Conservation (phyloP, 2,329 filamentous ascomycete genomes). For the Verticillium isaacii region DNA sequence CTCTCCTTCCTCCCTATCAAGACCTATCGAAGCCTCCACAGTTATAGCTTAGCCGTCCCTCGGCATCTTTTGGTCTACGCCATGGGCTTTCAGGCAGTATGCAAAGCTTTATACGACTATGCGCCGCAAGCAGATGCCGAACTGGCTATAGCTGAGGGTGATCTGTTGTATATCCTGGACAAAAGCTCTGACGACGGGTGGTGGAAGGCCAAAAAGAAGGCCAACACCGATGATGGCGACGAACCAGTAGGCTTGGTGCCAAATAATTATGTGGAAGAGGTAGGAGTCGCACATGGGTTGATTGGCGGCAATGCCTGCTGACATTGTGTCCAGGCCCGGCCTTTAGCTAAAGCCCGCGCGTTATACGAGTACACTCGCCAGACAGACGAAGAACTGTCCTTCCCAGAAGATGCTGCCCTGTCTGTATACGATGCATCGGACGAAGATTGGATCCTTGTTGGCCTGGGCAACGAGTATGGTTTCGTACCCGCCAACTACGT, state of each 20-base stretch:
- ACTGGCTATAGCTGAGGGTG: constrained; percentile 78
- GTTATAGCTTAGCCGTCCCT: background rate
- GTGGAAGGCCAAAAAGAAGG: constrained; percentile 96
- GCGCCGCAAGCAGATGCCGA: constrained; percentile 80
- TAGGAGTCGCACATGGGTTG: constrained; percentile 26
- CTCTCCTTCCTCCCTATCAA: background rate
- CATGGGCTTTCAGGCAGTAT: constrained; percentile 92
- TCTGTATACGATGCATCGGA: constrained; percentile 87
- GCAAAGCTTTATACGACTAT: constrained; percentile 90
- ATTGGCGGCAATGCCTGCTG: background rate
- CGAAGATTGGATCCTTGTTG: constrained; percentile 94
- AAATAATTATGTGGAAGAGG: constrained; percentile 93
- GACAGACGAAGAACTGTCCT: constrained; percentile 96
- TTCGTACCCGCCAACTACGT: constrained; percentile 98
- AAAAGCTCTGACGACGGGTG: constrained; percentile 76
- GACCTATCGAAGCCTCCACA: background rate
- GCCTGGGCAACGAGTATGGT: constrained; percentile 78
- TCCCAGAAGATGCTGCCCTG: constrained; percentile 80
- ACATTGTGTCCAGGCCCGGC: constrained; percentile 41
- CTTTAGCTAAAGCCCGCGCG: constrained; percentile 67
- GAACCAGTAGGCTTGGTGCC: constrained; percentile 88
- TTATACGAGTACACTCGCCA: constrained; percentile 97
- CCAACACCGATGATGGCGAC: constrained; percentile 76
- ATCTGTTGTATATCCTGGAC: constrained; percentile 83
- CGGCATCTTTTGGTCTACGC: background rate